These are phyloP conservation scores for Aspergillus sclerotioniger DNA, from an alignment of 495 filamentous ascomycete genomes.

Conservation along the genomic window DNA sequence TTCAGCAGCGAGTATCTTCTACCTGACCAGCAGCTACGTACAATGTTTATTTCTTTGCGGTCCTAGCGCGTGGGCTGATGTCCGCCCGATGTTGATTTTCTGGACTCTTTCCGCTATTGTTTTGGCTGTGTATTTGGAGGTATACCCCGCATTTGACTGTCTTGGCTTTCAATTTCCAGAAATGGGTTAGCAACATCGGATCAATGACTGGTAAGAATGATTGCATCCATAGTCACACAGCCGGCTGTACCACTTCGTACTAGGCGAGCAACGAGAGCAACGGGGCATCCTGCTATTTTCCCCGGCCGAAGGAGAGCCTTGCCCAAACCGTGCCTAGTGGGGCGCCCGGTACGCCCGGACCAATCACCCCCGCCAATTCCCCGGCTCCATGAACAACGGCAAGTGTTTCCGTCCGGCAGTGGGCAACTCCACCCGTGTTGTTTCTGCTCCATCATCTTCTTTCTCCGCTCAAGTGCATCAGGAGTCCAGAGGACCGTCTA, in stretches of 20 bases:
- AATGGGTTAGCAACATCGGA: background rate
- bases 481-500: background rate
- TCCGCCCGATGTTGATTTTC: background rate
- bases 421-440: background rate
- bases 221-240: background rate
- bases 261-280: background rate
- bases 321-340: background rate
- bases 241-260: background rate
- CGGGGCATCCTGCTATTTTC: no score
- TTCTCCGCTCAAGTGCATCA: background rate
- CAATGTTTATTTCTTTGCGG: background rate
- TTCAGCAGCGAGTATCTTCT: background rate
- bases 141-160: background rate
- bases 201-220: background rate
- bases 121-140: background rate
- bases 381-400: background rate
- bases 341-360: background rate
- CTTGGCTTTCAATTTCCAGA: background rate
- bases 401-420: constrained; percentile 23
- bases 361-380: background rate
- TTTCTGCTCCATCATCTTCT: background rate
- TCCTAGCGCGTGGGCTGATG: background rate
- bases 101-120: background rate
- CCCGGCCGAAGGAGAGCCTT: background rate
- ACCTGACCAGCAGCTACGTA: no score